These are phyloP conservation scores for Psilocybe sp. DNA, from an alignment of 768 basidiomycete species.

Conservation along the genomic window DNA sequence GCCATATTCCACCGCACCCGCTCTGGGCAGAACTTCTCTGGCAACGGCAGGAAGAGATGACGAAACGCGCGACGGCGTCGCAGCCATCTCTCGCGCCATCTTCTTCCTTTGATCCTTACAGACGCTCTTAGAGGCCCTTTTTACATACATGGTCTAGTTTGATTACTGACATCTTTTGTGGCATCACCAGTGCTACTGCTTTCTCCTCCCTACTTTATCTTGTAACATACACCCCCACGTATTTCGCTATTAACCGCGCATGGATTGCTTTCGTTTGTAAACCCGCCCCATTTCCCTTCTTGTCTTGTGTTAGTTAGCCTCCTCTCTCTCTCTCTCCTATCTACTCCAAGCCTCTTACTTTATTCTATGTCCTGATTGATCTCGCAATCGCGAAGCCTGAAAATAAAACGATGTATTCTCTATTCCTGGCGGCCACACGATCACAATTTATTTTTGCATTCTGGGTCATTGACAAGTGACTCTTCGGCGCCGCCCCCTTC, in stretches of 20 bases:
- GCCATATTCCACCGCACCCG: conserved; percentile 88
- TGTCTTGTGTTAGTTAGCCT: conserved; percentile 10
- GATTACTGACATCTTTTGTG: too few relatives aligned
- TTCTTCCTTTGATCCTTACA: conserved; percentile 11
- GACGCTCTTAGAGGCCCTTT: conserved; percentile 11
- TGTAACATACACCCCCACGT: conserved; percentile 16
- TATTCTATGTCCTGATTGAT: not conserved
- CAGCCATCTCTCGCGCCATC: conserved; percentile 20
- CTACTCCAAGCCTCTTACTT: not conserved
- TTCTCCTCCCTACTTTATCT: conserved; percentile 7
- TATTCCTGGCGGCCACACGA: too few relatives aligned
- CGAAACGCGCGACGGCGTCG: conserved; percentile 28
- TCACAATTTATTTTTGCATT: too few relatives aligned
- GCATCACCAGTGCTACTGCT: not conserved
- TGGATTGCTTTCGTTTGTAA: conserved; percentile 19
- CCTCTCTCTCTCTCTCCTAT: not conserved
- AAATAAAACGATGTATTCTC: too few relatives aligned
- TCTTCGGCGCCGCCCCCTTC: too few relatives aligned
- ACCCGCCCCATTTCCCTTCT: conserved; percentile 9
- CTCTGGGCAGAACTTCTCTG: conserved; percentile 91
- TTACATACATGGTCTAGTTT: not conserved
- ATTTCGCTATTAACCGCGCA: conserved; percentile 14
- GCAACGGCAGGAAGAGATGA: conserved; percentile 67
- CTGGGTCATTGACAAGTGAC: too few relatives aligned
- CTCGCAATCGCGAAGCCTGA: too few relatives aligned